Base-by-base conservation (phyloP, 2,329 filamentous ascomycete species). In the Diaporthe ilicicola region DNA sequence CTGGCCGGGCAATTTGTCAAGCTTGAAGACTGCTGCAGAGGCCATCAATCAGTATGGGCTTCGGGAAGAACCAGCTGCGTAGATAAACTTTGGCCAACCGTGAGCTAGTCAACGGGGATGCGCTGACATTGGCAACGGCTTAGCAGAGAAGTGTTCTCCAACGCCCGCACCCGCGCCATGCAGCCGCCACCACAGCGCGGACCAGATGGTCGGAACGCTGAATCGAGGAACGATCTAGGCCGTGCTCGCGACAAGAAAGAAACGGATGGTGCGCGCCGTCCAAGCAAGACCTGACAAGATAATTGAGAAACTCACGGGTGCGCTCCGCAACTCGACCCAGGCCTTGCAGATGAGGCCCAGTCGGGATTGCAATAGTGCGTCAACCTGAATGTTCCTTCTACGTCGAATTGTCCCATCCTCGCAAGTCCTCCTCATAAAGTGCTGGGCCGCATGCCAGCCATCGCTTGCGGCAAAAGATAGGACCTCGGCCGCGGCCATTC, bases 401-500 rank as follows among this genome's bases (percentile, higher is more conserved):
- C 62, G 15, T 24, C 29, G n/a, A 50, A 10, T 5, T 37, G 12
- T 71, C 55, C 82, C 79, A 81, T 78, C 79, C 81, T 78, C 82
- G 70, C 75, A 78, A 81, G 73, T 79, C 74, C 76, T 74, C 75
- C 73, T 78, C 69, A 75, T 80, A 77, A 75, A 80, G 78, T 72
- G 76, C 73, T 56, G 79, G 76, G 73, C 79, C 74, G 78, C 77
- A 76, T 75, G 75, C 77, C 75, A 82, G 74, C 79, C 81, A 82
- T 77, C 79, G 79, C 77, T 81, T 82, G 76, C 81, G 81, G 77
- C 81, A 75, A 80, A 81, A 74, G 79, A 78, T 79, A 84, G 77
- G 81, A 87, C 81, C 75, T 82, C 81, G 82, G 82, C 83, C 79
- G 85, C 81, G 80, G 87, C 87, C 87, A 89, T 89, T 79, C 77